phyloP scores from a whole-genome alignment of 805 yeast genomes.

The Myxozyma mucilagina region DNA sequence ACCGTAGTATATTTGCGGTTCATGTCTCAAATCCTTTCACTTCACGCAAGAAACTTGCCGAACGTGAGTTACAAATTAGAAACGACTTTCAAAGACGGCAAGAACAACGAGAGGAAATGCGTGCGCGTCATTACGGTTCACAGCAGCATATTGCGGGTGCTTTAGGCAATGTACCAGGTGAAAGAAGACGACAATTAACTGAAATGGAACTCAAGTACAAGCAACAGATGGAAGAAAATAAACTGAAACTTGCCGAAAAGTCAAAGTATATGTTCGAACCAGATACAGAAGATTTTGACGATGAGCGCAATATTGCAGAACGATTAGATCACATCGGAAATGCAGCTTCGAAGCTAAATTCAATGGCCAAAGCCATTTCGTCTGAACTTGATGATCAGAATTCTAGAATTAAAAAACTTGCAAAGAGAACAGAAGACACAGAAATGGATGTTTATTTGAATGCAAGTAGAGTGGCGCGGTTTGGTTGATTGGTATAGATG shows the following conservation, averaged over 20 bases:
- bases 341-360: conserved; percentile 68
- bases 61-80: conserved; percentile 68
- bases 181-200: conserved; percentile 25
- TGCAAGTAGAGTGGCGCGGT: conserved; percentile 61
- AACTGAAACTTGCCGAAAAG: conserved; percentile 56
- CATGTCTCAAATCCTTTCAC: conserved; percentile 85
- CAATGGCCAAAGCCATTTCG: conserved; percentile 69
- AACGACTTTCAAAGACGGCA: conserved; percentile 63
- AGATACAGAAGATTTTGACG: conserved; percentile 88
- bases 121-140: conserved; percentile 59
- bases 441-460: conserved; percentile 82
- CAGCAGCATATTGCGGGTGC: conserved; percentile 67
- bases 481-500: neutral
- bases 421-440: conserved; percentile 77
- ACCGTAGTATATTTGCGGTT: conserved; percentile 79
- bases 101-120: conserved; percentile 58
- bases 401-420: conserved; percentile 66
- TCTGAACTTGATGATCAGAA: conserved; percentile 81
- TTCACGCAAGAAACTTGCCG: conserved; percentile 68
- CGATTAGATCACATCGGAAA: conserved; percentile 76
- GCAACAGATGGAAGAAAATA: conserved; percentile 50
- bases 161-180: conserved; percentile 33
- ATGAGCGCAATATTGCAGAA: conserved; percentile 81
- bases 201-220: conserved; percentile 21
- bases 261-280: conserved; percentile 77